Conservation (phyloP, 2,329 filamentous ascomycete species). For the Curvularia verruculosa region DNA sequence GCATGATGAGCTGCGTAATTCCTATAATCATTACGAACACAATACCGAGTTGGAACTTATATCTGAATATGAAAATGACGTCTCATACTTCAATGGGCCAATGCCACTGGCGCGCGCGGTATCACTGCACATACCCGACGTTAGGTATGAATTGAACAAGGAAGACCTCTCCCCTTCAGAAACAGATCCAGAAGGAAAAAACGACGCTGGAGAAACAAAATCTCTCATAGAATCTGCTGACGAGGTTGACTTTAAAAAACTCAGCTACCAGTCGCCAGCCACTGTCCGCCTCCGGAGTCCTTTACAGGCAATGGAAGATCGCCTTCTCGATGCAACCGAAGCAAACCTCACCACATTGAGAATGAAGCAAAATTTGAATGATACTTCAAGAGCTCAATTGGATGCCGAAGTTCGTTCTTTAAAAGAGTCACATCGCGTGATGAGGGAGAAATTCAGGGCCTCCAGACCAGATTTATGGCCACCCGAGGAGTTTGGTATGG, state of each 20-base stretch:
- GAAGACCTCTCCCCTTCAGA: constrained; percentile 23
- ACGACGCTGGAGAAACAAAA: constrained; percentile 1
- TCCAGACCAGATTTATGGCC: neutral
- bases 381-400: constrained; percentile 16
- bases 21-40: constrained; percentile 19
- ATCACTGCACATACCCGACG: neutral
- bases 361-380: neutral
- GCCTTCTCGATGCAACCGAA: constrained; percentile 30
- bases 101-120: constrained; percentile 6
- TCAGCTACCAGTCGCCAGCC: constrained; percentile 2
- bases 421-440: constrained; percentile 16
- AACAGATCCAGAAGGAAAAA: neutral
- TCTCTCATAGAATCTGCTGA: constrained; percentile 6
- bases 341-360: constrained; percentile 10
- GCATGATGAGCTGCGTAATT: constrained; percentile 20
- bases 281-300: constrained; percentile 21
- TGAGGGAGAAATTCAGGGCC: constrained; percentile 16
- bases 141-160: constrained; percentile 16
- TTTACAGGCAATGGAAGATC: constrained; percentile 29
- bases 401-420: constrained; percentile 17
- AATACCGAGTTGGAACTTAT: constrained; percentile 26
- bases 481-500: neutral
- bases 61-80: constrained; percentile 22
- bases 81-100: neutral
- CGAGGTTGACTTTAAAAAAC: constrained; percentile 6